These are phyloP conservation scores for Dactylellina drechsleri DNA, from an alignment of 2,329 filamentous ascomycete genomes.

Conservation along the genomic window DNA sequence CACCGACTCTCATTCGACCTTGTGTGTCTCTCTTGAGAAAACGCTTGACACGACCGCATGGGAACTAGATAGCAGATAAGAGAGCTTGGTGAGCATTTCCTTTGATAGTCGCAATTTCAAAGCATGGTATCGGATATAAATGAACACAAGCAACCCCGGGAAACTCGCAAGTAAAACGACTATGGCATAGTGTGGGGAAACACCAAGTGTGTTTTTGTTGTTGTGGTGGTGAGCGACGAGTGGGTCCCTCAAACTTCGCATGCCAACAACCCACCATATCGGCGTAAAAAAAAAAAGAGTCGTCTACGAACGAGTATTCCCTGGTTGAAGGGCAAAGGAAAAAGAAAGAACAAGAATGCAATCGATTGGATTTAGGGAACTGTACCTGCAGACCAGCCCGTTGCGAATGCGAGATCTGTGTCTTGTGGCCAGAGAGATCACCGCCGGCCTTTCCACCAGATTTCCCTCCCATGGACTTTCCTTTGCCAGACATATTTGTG, in stretches of 20 bases:
- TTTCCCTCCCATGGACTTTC: conserved; percentile 91
- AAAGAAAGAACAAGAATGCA: conserved; percentile 13
- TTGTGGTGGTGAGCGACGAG: conserved; percentile 33
- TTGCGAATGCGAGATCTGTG: conserved; percentile 91
- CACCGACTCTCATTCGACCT: conserved; percentile 77
- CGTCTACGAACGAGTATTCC: conserved; percentile 30
- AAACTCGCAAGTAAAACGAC: background rate
- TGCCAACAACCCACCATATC: conserved; percentile 30
- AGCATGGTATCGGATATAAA: no score
- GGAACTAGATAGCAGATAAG: conserved; percentile 74
- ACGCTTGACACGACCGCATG: conserved; percentile 99
- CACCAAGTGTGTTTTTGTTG: conserved; percentile 19
- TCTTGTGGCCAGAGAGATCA: conserved; percentile 74
- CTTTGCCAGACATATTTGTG: conserved; percentile 79
- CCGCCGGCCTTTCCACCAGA: conserved; percentile 82
- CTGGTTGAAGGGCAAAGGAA: background rate
- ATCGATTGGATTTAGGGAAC: conserved; percentile 21
- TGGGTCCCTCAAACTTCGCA: conserved; percentile 42
- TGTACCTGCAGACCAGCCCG: conserved; percentile 91
- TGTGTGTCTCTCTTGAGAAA: conserved; percentile 99
- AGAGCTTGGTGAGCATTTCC: conserved; percentile 57
- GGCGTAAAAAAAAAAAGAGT: conserved; percentile 7
- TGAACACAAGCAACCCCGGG: no score
- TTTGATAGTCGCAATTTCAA: no score
- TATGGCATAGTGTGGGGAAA: conserved; percentile 37